These are phyloP conservation scores for Diutina pseudorugosa DNA, from an alignment of 1,139 yeast species.

Conservation along the genomic window DNA sequence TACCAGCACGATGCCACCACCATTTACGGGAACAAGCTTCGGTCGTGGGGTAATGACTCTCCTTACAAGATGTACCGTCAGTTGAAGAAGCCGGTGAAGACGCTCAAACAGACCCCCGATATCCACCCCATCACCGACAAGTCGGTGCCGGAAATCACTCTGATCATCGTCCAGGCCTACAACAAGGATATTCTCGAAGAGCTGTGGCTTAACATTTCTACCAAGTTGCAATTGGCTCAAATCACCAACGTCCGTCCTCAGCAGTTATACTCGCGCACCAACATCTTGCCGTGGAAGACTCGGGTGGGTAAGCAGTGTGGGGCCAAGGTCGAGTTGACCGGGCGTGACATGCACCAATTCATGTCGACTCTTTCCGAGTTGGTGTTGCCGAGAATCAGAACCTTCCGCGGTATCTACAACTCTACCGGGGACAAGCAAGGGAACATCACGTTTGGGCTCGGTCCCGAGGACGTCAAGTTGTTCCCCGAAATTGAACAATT, in stretches of 20 bases:
- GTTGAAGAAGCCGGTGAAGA: constrained; percentile 49
- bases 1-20: constrained; percentile 52
- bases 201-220: constrained; percentile 65
- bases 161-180: constrained; percentile 63
- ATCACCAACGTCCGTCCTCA: constrained; percentile 83
- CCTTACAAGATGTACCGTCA: constrained; percentile 87
- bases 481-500: constrained; percentile 93
- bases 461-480: constrained; percentile 60
- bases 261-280: constrained; percentile 60
- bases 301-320: constrained; percentile 90
- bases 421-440: constrained; percentile 79
- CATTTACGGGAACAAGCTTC: constrained; percentile 55
- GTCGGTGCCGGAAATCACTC: constrained; percentile 61
- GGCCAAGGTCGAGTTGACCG: constrained; percentile 67
- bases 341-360: constrained; percentile 80
- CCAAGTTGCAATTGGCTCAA: constrained; percentile 77
- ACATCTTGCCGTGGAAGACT: constrained; percentile 78
- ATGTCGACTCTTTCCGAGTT: constrained; percentile 77
- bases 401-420: constrained; percentile 67
- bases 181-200: constrained; percentile 66
- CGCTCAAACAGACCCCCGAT: constrained; percentile 59
- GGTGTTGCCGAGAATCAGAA: constrained; percentile 87
- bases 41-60: constrained; percentile 82
- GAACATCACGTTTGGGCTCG: constrained; percentile 75
- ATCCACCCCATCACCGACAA: constrained; percentile 49